phyloP scores from a whole-genome alignment of 2,329 filamentous ascomycete genomes.

The Pyrenophora tritici-repentis region DNA sequence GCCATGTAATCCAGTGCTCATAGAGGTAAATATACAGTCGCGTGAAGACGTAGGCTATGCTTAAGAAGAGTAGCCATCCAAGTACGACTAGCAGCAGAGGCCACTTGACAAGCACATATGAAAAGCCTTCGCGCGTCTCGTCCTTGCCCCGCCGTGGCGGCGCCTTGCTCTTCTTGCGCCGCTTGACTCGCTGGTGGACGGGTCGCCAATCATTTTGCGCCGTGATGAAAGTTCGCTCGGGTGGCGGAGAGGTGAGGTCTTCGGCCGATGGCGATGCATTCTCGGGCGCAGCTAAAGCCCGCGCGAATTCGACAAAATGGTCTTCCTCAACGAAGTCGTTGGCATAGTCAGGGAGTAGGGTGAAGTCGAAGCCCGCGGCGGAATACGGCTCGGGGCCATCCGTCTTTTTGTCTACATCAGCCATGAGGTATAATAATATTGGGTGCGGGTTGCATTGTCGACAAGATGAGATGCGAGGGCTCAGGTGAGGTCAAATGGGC shows the following conservation, averaged over 20 bases:
- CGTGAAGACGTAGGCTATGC: constrained; percentile 76
- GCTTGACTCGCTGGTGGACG: constrained; percentile 71
- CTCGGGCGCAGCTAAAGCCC: constrained; percentile 81
- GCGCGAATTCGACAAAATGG: constrained; percentile 78
- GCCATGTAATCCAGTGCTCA: constrained; percentile 89
- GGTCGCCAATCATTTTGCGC: constrained; percentile 97
- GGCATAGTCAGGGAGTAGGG: constrained; percentile 76
- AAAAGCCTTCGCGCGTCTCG: constrained; percentile 90
- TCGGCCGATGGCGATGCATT: constrained; percentile 64
- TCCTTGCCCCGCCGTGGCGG: constrained; percentile 65
- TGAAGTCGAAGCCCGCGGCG: constrained; percentile 68
- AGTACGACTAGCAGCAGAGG: constrained; percentile 81
- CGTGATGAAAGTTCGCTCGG: constrained; percentile 69
- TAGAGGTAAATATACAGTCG: constrained; percentile 90
- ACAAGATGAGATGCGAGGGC: background rate
- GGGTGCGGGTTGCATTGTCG: constrained; percentile 25
- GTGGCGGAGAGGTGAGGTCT: constrained; percentile 56
- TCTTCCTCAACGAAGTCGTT: constrained; percentile 74
- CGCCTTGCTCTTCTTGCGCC: constrained; percentile 45
- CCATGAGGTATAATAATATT: constrained; percentile 37
- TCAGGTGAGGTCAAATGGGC: constrained; percentile 1
- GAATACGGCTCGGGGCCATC: constrained; percentile 65
- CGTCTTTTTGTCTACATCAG: constrained; percentile 52
- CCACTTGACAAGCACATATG: constrained; percentile 90
- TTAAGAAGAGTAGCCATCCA: constrained; percentile 78